phyloP scores from a whole-genome alignment of 129 eudicot genomes.

The Erigeron canadensis region DNA sequence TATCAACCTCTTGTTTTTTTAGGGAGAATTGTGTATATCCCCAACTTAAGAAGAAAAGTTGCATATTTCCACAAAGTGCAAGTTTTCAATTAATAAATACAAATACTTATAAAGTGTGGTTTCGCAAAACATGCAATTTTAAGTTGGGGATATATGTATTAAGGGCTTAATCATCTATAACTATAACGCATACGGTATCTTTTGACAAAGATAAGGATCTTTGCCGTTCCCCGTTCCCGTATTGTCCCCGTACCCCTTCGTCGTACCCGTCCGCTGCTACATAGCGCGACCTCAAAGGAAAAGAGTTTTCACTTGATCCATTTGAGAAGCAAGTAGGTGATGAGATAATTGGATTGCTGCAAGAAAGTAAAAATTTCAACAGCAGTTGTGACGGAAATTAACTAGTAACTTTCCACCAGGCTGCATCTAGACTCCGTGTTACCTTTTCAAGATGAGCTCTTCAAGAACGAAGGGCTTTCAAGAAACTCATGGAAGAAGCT shows the following conservation, averaged over 20 bases:
- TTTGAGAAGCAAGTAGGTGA: constrained; percentile 86
- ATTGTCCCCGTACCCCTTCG: too few relatives aligned
- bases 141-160: too few relatives aligned
- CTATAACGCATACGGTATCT: too few relatives aligned
- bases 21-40: background rate
- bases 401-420: constrained; percentile 86
- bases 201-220: too few relatives aligned
- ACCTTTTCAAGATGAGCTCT: constrained; percentile 90
- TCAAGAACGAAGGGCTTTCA: constrained; percentile 78
- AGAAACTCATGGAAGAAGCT: constrained; percentile 78
- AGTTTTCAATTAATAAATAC: too few relatives aligned
- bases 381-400: constrained; percentile 62
- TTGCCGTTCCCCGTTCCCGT: too few relatives aligned
- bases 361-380: constrained; percentile 76
- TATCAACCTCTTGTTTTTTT: background rate
- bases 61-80: too few relatives aligned
- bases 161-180: too few relatives aligned
- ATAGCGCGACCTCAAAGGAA: constrained; percentile 57
- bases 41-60: too few relatives aligned
- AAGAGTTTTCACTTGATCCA: constrained; percentile 78
- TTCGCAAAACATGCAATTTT: too few relatives aligned
- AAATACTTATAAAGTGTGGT: too few relatives aligned
- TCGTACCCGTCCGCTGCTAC: too few relatives aligned
- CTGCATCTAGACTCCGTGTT: constrained; percentile 71
- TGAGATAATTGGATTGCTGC: constrained; percentile 72